These are phyloP conservation scores for Penicillium sp. DNA, from an alignment of 2,329 filamentous ascomycete species.

Conservation along the genomic window DNA sequence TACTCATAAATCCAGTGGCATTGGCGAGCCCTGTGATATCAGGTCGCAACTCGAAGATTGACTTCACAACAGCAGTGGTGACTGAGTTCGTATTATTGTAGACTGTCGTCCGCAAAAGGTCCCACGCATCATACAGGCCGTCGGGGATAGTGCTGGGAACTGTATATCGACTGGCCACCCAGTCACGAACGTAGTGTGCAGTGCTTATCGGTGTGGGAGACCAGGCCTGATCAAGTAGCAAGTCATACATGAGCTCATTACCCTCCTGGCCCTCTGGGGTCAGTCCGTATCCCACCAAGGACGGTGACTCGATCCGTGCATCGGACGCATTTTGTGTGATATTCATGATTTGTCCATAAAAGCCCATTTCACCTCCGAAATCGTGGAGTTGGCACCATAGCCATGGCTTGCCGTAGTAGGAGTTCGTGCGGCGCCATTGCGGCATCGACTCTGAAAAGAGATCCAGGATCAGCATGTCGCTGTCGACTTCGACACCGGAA, in stretches of 20 bases:
- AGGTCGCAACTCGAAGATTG: constrained; percentile 49
- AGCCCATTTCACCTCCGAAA: constrained; percentile 51
- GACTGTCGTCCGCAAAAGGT: constrained; percentile 45
- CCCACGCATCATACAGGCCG: constrained; percentile 47
- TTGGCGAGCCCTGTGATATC: constrained; percentile 42
- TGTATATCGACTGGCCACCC: constrained; percentile 47
- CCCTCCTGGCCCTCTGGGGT: constrained; percentile 53
- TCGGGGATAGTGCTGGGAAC: constrained; percentile 25
- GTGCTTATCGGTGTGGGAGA: constrained; percentile 45
- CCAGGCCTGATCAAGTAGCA: constrained; percentile 55
- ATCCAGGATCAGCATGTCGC: constrained; percentile 53
- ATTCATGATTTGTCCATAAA: constrained; percentile 53
- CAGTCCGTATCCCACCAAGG: constrained; percentile 50
- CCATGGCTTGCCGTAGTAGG: constrained; percentile 54
- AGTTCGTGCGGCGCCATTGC: constrained; percentile 52
- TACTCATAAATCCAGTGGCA: constrained; percentile 35
- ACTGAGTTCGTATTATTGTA: constrained; percentile 50
- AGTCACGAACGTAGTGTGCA: constrained; percentile 46
- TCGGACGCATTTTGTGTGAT: constrained; percentile 49
- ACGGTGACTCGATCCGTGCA: constrained; percentile 43
- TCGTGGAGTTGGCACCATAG: constrained; percentile 55
- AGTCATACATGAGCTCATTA: constrained; percentile 53
- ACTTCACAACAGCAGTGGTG: constrained; percentile 44
- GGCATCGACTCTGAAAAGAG: constrained; percentile 51
- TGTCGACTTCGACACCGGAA: constrained; percentile 43